These are phyloP conservation scores for Usnea hakonensis DNA, from an alignment of 495 filamentous ascomycete species.

Conservation along the genomic window DNA sequence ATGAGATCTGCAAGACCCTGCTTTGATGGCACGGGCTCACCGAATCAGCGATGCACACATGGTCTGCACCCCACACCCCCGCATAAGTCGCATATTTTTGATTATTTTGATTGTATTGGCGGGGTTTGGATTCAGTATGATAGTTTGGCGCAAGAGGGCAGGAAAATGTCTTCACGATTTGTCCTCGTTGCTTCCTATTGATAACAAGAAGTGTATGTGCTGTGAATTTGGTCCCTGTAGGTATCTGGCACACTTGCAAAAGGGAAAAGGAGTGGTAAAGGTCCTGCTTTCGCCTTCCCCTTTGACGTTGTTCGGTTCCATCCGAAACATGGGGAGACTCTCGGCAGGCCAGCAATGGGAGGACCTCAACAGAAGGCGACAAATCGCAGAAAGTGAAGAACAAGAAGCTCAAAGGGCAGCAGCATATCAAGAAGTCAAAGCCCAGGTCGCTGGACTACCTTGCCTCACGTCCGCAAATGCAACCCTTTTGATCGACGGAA, in stretches of 20 bases:
- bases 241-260: neutral
- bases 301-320: neutral
- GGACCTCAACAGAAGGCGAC: neutral
- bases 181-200: neutral
- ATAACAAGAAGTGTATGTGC: neutral
- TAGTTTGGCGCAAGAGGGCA: neutral
- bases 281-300: neutral
- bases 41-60: conserved; percentile 4
- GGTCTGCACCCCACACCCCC: neutral
- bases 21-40: neutral
- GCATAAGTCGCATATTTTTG: neutral
- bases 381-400: neutral
- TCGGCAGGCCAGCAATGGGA: neutral
- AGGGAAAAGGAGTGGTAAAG: neutral
- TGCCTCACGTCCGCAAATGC: neutral
- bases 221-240: neutral
- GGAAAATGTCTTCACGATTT: neutral
- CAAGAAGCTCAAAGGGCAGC: neutral
- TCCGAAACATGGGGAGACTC: neutral
- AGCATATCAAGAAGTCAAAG: neutral
- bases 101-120: neutral
- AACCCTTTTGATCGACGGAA: neutral
- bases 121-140: neutral
- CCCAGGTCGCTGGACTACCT: neutral
- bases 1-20: neutral